Base-by-base conservation (phyloP, 139 green algal species). In the Chlorella sp. region DNA sequence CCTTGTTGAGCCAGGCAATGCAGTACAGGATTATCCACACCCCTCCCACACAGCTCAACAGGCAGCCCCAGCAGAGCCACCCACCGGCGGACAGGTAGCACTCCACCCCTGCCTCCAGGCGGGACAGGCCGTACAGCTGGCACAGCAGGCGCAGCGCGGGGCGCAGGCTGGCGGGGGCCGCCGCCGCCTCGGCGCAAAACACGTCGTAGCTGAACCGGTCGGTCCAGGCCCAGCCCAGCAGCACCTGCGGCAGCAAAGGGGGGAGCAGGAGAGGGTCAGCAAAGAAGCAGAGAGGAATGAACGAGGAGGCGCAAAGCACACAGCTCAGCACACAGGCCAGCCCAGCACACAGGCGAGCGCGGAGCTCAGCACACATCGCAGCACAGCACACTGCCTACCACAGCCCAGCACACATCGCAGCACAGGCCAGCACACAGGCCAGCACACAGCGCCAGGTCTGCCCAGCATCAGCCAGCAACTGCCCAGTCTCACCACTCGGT, bases 211-310 rank as follows among this genome's bases (percentile, higher is more conserved):
- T 92, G 66, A 90, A 91, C 39, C 91, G 61, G 90, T 98, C 95
- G 15, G 95, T 91, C 66, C 93, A 92, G 37, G 94, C 95, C 96
- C 96, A 98, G n/a, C 96, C 96, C n/a, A 98, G 89, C 22, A 85
- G 12, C 60, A 81, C 42, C 87, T 90, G 87, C 77, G 9, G 84
- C 2, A 48, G 48, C 81, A 40, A n/a, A 22, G 53, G 34, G 34
- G 76, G 12, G 76, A 42, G 37, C 36, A 36, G 26, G 28, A 42
- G 24, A 7, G 76, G 4, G 73, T 42, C 32, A 79, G 28, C 16
- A 18, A 57, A 57, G 36, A 16, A 30, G 76, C 76, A 53, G 15
- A 36, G 11, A n/a, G 76, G 36, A 77, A n/a, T n/a, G n/a, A n/a
- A n/a, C n/a, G n/a, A n/a, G n/a, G n/a, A n/a, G n/a, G n/a, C n/a